Conservation (phyloP, 1,139 yeast species). For the Spathaspora sp. region DNA sequence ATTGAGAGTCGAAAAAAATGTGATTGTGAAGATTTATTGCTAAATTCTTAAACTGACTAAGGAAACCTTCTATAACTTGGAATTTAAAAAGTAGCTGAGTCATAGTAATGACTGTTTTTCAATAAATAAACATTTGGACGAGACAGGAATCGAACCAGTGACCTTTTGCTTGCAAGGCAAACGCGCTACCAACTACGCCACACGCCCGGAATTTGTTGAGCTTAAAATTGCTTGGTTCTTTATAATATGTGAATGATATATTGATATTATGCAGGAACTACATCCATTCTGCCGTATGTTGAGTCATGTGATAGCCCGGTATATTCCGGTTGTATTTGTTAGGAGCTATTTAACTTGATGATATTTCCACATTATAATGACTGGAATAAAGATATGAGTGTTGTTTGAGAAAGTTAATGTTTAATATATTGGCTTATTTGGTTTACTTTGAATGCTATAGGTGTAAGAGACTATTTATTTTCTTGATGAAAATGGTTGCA, state of each 20-base stretch:
- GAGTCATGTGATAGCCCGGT: not conserved
- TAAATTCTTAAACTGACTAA: no score
- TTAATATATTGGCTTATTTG: no score
- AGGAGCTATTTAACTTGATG: not conserved
- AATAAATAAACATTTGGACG: constrained; percentile 42
- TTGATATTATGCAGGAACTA: not conserved
- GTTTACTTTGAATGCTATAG: not conserved
- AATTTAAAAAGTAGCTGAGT: not conserved
- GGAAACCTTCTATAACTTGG: not conserved
- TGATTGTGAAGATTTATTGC: no score
- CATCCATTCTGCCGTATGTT: not conserved
- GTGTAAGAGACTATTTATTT: no score
- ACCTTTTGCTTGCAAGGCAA: constrained; percentile 67
- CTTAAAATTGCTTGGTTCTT: not conserved
- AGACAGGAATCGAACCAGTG: constrained; percentile 67
- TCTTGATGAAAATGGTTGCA: not conserved
- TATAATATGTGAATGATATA: not conserved
- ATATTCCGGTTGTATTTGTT: not conserved
- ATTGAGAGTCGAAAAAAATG: no score
- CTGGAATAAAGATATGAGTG: not conserved
- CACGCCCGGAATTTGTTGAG: constrained; percentile 41
- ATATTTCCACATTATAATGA: not conserved
- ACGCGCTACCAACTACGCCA: constrained; percentile 76
- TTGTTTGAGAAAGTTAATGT: no score
- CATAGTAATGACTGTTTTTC: not conserved